These are phyloP conservation scores for Umbelopsis sp. DNA, from an alignment of 192 early-diverging fungal species.

Conservation along the genomic window DNA sequence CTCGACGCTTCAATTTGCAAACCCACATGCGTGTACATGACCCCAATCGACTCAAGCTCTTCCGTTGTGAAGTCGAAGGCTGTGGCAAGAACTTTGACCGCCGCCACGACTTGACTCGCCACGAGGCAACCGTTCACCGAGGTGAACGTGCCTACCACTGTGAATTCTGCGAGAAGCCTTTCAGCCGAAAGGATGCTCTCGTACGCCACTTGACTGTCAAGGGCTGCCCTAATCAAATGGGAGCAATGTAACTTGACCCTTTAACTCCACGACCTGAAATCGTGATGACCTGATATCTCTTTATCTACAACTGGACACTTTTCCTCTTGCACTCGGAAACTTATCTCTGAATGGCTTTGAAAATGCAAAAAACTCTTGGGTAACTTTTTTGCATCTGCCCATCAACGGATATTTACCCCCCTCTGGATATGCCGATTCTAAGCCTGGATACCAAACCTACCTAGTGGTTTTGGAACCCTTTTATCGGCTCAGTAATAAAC, in stretches of 20 bases:
- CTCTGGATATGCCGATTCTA: slow-evolving; percentile 13
- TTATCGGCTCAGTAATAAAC: background rate
- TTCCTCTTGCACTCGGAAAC: slow-evolving; percentile 21
- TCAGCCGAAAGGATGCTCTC: slow-evolving; percentile 71
- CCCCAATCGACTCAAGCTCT: slow-evolving; percentile 56
- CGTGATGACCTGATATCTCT: slow-evolving; percentile 2
- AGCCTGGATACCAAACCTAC: background rate
- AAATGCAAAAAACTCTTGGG: background rate
- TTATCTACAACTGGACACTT: slow-evolving; percentile 12
- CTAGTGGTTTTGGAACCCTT: background rate
- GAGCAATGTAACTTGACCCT: background rate
- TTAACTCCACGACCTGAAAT: background rate
- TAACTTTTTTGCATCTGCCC: slow-evolving; percentile 1
- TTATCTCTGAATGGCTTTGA: slow-evolving; percentile 15
- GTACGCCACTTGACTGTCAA: slow-evolving; percentile 46
- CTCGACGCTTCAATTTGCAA: slow-evolving; percentile 76
- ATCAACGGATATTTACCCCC: slow-evolving; percentile 5
- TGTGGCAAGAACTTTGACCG: slow-evolving; percentile 74
- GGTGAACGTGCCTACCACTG: slow-evolving; percentile 62
- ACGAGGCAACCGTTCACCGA: slow-evolving; percentile 63
- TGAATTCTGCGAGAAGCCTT: slow-evolving; percentile 53
- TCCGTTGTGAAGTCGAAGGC: slow-evolving; percentile 46
- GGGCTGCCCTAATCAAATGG: slow-evolving; percentile 7
- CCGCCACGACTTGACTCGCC: slow-evolving; percentile 76
- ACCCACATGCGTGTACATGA: slow-evolving; percentile 76